Percentiles rank a stretch among this genome's conserved stretches.
Conservation (phyloP, 2,329 filamentous ascomycete genomes). For the Diaporthe citri region DNA sequence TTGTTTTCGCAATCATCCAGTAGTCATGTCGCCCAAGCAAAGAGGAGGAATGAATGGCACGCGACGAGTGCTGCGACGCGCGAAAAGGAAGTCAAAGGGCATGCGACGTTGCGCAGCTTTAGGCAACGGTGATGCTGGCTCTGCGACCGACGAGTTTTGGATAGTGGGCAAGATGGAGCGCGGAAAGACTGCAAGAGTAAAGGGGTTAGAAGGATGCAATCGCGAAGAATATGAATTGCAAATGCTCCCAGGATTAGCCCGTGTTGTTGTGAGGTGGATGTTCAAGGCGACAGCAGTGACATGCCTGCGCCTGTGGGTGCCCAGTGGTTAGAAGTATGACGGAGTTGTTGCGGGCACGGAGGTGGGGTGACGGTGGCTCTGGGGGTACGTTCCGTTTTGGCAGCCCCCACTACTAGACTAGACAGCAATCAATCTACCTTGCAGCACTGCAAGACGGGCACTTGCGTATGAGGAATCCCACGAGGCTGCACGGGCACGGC, state of each 20-base stretch:
- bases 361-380: constrained; percentile 16
- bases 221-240: not conserved
- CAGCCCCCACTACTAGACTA: not conserved
- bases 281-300: not conserved
- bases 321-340: constrained; percentile 20
- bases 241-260: not conserved
- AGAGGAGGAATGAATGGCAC: not conserved
- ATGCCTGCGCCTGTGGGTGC: not conserved
- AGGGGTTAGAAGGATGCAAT: not conserved
- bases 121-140: not conserved
- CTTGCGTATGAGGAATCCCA: not conserved
- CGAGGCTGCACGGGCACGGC: not conserved
- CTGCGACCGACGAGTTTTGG: not conserved
- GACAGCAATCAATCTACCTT: not conserved
- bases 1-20: not conserved
- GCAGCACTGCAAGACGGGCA: not conserved
- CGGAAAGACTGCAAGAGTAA: not conserved
- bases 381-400: not conserved
- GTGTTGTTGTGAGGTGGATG: not conserved
- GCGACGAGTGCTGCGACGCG: not conserved
- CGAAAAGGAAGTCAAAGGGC: not conserved
- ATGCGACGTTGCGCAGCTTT: constrained; percentile 4
- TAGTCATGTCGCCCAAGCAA: not conserved
- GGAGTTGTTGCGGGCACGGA: constrained; percentile 11
- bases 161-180: not conserved